Base-by-base conservation (phyloP, 495 filamentous ascomycete genomes). In the Glonium stellatum region DNA sequence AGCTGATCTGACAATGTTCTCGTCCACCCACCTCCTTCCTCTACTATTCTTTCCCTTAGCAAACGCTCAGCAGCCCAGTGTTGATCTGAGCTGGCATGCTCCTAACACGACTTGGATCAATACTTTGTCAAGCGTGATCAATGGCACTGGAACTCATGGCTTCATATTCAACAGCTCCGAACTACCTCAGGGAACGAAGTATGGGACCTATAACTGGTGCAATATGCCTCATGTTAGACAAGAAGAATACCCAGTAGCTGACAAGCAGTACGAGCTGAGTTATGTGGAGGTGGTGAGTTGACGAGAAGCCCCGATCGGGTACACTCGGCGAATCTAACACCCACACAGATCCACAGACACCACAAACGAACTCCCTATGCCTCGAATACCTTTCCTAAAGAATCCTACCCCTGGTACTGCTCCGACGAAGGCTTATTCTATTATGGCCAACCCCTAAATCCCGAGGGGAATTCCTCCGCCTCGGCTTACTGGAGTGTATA, bases 361-460 rank as follows among this genome's bases (percentile, higher is more conserved):
- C 86, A 89, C 66, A 87, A 88, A 70, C 78, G 86, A 35, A 89
- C 85, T 0, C 85, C 84, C 1, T 89, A 89, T 64, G 79, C 80
- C 6, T 76, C 76, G 42, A 89, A 88, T 67, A 77, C 80, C 5
- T 88, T 88, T 65, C 84, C 84, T 1, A 71, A 79, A 11, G 86
- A 89, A 67, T 71, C 79, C 11, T 82, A 82, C 63, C 63, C 71
- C n/a, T 89, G 84, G 85, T 69, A 84, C 68, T 88, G 85, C 69
- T 70, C 79, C 55, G 78, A 85, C 58, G 72, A 79, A 60, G 79
- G 72, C 5, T 74, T 87, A n/a, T 84, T 81, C 70, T 82, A 79
- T 69, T 84, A 83, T 66, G 82, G 82, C 27, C 61, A 77, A 49
- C 78, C 81, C 21, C 68, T 72, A 39, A 67, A 67, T 35, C 64